A percentile compares a stretch with the other conserved stretches of the same genome.
Conservation (phyloP, 345 rosid genomes). For the Turritis glabra region DNA sequence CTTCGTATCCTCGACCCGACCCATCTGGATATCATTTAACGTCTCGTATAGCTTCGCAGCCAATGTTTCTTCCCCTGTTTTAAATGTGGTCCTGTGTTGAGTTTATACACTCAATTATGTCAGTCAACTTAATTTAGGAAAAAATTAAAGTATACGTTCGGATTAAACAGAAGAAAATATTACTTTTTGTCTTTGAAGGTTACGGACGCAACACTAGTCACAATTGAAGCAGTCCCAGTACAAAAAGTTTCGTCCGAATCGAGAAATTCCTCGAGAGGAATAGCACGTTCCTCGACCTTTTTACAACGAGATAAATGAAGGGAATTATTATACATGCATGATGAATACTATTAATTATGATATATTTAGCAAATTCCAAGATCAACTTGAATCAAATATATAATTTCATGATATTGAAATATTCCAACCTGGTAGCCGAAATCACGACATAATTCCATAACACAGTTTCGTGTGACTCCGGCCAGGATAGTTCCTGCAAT, state of each 20-base stretch:
- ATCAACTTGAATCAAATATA: neutral
- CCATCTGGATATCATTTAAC: slow-evolving; percentile 33
- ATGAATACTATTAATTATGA: neutral
- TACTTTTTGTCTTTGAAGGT: slow-evolving; percentile 34
- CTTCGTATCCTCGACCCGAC: slow-evolving; percentile 35
- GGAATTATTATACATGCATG: neutral
- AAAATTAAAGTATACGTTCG: neutral
- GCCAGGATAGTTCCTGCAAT: slow-evolving; percentile 82
- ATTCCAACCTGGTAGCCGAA: slow-evolving; percentile 66
- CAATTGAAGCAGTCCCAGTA: slow-evolving; percentile 78
- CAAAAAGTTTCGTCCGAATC: slow-evolving; percentile 82
- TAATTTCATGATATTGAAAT: neutral
- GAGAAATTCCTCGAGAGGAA: slow-evolving; percentile 46
- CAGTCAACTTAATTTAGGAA: slow-evolving; percentile 3
- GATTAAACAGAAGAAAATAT: neutral
- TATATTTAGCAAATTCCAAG: neutral
- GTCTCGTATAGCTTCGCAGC: slow-evolving; percentile 31
- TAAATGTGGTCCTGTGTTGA: slow-evolving; percentile 28
- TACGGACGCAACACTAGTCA: slow-evolving; percentile 58
- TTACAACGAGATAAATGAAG: neutral
- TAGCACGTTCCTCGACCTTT: slow-evolving; percentile 38
- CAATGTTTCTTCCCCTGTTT: slow-evolving; percentile 32
- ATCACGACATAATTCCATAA: slow-evolving; percentile 73
- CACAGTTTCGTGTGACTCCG: slow-evolving; percentile 80
- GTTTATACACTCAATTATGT: neutral